Evolutionary conservation across 2,329 filamentous ascomycete genomes (phyloP).

Genomic region (Aspergillus ochraceoroseus): DNA sequence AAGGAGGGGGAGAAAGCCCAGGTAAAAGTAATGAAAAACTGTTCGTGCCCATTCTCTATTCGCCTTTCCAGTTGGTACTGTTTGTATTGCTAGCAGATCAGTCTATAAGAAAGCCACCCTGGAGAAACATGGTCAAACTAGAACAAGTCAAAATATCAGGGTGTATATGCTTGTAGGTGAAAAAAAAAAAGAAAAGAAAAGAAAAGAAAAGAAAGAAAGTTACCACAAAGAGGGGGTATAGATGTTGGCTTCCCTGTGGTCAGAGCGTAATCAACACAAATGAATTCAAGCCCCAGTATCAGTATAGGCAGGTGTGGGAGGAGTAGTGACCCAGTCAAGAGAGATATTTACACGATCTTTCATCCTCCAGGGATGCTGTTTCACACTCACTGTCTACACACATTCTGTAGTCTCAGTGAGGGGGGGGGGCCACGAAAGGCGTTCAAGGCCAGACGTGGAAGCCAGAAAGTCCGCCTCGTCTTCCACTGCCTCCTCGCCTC

Average conservation of each 20-base stretch:
- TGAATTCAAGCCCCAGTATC: too few species aligned
- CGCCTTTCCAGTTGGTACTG: conserved; percentile 16
- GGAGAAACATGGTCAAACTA: conserved; percentile 7
- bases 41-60: conserved; percentile 21
- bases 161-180: conserved; percentile 11
- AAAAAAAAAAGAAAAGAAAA: conserved; percentile 3
- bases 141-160: conserved; percentile 11
- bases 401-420: too few species aligned
- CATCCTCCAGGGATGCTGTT: too few species aligned
- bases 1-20: conserved; percentile 11
- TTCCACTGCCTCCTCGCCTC: conserved; percentile 35
- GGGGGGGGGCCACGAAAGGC: too few species aligned
- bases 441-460: conserved; percentile 35
- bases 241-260: too few species aligned
- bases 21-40: conserved; percentile 1
- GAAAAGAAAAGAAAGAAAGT: not conserved
- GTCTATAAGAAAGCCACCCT: conserved; percentile 23
- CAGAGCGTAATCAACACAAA: not conserved
- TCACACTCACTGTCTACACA: too few species aligned
- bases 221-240: not conserved
- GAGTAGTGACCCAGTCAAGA: too few species aligned
- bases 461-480: conserved; percentile 33
- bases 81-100: conserved; percentile 17
- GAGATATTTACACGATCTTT: too few species aligned
- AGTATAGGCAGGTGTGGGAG: too few species aligned